These are phyloP conservation scores for Fusarium concolor DNA, from an alignment of 2,329 filamentous ascomycete genomes.

Conservation along the genomic window DNA sequence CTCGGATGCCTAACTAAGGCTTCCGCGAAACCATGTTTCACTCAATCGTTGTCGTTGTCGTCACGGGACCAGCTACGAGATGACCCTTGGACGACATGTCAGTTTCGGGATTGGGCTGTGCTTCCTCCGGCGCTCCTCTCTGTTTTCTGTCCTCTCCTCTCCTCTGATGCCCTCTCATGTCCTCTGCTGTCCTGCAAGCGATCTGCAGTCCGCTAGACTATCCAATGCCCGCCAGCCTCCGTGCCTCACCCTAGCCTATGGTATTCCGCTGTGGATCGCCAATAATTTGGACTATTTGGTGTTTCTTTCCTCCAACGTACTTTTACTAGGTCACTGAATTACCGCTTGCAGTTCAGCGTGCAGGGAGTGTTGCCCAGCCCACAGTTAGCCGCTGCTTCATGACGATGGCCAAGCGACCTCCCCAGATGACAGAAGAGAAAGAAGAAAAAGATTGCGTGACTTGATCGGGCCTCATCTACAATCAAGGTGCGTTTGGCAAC, in stretches of 20 bases:
- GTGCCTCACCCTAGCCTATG: constrained; percentile 9
- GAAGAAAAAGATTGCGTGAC: constrained; percentile 3
- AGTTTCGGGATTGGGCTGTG: constrained; percentile 16
- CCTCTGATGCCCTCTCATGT: constrained; percentile 1
- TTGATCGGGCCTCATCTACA: constrained; percentile 24
- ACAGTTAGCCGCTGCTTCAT: constrained; percentile 41
- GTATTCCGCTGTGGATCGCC: constrained; percentile 11
- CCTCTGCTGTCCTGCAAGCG: constrained; percentile 10
- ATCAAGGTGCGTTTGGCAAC: constrained; percentile 8
- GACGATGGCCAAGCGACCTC: constrained; percentile 33
- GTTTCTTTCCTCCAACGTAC: constrained; percentile 6
- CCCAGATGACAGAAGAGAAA: constrained; percentile 8
- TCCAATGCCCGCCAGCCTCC: constrained; percentile 23
- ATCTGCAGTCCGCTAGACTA: constrained; percentile 30
- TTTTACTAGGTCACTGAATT: constrained; percentile 4
- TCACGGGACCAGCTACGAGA: constrained; percentile 30
- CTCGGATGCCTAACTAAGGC: constrained; percentile 32
- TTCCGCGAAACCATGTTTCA: constrained; percentile 35
- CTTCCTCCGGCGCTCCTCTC: constrained; percentile 15
- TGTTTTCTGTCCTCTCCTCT: no score
- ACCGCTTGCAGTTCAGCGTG: constrained; percentile 30
- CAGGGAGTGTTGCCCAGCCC: constrained; percentile 9
- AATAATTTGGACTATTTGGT: neutral
- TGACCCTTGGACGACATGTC: constrained; percentile 27
- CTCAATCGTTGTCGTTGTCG: neutral